A percentile compares a stretch with the other conserved stretches of the same genome.
phyloP scores from a whole-genome alignment of 2,329 filamentous ascomycete species.

The Pleurostoma richardsiae region DNA sequence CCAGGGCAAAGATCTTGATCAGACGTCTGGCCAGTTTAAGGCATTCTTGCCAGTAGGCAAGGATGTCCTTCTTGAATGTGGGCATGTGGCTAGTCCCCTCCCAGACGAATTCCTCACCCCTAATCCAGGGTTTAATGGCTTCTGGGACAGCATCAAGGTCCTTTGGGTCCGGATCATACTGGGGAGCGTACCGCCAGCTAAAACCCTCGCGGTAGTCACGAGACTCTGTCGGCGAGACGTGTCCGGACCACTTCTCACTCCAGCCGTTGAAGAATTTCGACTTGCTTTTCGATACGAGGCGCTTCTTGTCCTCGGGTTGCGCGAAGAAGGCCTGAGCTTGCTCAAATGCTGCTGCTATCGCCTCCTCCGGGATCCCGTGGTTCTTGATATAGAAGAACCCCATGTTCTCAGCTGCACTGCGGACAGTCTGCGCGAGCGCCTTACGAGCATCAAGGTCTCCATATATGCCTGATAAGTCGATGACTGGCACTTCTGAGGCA shows the following conservation, averaged over 20 bases:
- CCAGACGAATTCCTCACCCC: constrained; percentile 15
- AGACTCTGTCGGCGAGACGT: constrained; percentile 22
- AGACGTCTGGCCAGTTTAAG: constrained; percentile 16
- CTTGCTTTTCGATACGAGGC: constrained; percentile 13
- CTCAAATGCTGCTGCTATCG: constrained; percentile 16
- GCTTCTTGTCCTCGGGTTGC: constrained; percentile 21
- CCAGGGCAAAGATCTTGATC: constrained; percentile 15
- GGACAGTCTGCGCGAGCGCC: constrained; percentile 28
- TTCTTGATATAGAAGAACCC: constrained; percentile 44
- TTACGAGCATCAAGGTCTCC: constrained; percentile 27
- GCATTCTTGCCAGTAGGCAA: constrained; percentile 15
- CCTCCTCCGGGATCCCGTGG: constrained; percentile 29
- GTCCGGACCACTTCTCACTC: constrained; percentile 12
- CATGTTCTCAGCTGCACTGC: constrained; percentile 31
- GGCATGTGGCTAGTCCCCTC: constrained; percentile 13
- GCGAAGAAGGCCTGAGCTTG: constrained; percentile 20
- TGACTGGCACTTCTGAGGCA: constrained; percentile 37
- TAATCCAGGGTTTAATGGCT: constrained; percentile 4
- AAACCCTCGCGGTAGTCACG: constrained; percentile 22
- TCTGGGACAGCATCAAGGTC: constrained; percentile 14
- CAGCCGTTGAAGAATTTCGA: constrained; percentile 32
- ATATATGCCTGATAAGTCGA: constrained; percentile 32
- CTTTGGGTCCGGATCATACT: constrained; percentile 34
- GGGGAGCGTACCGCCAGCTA: constrained; percentile 30
- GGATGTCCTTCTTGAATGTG: constrained; percentile 13